Evolutionary conservation across 106 monocot genomes (phyloP).

Genomic region (Alisma plantagoaquatica): DNA sequence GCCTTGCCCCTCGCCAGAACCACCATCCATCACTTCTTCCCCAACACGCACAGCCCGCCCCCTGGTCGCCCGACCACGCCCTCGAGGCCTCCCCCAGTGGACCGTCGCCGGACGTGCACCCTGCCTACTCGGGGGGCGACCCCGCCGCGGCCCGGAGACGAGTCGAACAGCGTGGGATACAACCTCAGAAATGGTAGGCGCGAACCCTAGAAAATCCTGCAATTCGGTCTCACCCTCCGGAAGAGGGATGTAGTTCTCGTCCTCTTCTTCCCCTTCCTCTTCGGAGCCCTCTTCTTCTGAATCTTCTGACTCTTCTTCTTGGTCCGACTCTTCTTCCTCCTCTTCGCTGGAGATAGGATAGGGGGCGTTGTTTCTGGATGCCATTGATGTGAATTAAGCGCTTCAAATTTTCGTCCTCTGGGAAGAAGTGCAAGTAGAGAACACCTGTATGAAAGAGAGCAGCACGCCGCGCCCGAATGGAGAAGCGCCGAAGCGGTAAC

Average conservation of each 20-base stretch:
- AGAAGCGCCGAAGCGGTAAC: too few relatives aligned
- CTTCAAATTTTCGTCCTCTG: too few relatives aligned
- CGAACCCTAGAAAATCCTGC: too few relatives aligned
- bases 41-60: neutral
- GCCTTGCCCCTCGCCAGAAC: neutral
- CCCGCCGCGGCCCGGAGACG: too few relatives aligned
- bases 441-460: too few relatives aligned
- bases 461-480: too few relatives aligned
- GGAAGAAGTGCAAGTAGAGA: too few relatives aligned
- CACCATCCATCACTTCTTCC: neutral
- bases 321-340: neutral
- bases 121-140: neutral
- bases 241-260: constrained; percentile 2
- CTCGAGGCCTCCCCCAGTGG: neutral
- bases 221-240: neutral
- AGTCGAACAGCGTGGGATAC: too few relatives aligned
- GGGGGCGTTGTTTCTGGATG: too few relatives aligned
- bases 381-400: too few relatives aligned
- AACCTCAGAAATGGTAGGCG: too few relatives aligned
- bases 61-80: neutral
- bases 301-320: too few relatives aligned
- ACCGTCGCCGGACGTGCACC: neutral
- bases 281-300: neutral
- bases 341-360: neutral
- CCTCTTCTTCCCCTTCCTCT: neutral